A percentile compares a stretch with the other conserved stretches of the same genome.
phyloP scores from a whole-genome alignment of 495 filamentous ascomycete species.

The Mytilinidion resinicola region DNA sequence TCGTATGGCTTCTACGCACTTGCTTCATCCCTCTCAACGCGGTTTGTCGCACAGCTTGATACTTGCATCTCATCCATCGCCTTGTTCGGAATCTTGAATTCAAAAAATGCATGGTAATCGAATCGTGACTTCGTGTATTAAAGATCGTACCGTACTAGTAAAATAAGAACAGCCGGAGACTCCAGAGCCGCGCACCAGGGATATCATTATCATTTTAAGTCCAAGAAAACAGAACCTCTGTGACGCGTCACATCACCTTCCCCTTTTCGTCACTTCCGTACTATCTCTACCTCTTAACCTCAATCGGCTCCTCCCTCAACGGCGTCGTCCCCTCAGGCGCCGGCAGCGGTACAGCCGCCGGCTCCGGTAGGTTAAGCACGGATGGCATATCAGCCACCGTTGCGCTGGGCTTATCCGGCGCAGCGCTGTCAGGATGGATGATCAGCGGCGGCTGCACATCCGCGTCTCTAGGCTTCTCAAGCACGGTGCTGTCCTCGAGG shows the following conservation, averaged over 20 bases:
- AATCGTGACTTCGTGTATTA: no score
- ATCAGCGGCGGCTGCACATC: constrained; percentile 17
- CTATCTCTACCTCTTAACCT: background rate
- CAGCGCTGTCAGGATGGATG: constrained; percentile 21
- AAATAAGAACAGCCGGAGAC: no score
- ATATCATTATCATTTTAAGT: no score
- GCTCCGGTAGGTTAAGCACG: constrained; percentile 26
- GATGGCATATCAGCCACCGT: constrained; percentile 21
- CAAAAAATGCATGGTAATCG: no score
- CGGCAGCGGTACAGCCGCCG: constrained; percentile 20
- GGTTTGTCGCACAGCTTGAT: no score
- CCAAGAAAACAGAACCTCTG: background rate
- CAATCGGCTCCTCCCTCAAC: constrained; percentile 8
- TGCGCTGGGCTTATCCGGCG: constrained; percentile 12
- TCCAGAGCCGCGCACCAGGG: no score
- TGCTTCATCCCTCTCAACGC: no score
- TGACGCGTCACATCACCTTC: background rate
- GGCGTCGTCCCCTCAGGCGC: constrained; percentile 9
- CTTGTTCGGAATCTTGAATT: no score
- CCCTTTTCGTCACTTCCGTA: background rate
- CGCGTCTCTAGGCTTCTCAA: constrained; percentile 3
- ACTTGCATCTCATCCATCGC: no score
- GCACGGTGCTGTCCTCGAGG: constrained; percentile 11
- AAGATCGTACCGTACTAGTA: no score
- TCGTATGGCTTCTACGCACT: no score